Base-by-base conservation (phyloP, 1,139 yeast genomes). In the Zygoascus sp. region DNA sequence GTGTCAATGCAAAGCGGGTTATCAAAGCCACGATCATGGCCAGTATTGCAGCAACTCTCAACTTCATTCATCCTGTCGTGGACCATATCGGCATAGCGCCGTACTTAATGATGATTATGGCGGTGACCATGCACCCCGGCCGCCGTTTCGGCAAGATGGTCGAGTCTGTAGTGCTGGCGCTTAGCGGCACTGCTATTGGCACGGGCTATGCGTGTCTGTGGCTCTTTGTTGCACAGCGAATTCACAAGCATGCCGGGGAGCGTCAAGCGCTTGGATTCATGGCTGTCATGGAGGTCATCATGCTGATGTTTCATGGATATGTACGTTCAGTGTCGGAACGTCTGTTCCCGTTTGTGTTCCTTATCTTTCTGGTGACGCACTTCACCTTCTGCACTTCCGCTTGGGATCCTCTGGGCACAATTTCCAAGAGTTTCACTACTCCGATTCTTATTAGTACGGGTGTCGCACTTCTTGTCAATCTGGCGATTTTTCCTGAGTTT, bases 61-160 rank as follows among this genome's bases (percentile, higher is more conserved):
- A 44, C 37, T 39, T 52, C 32, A 52, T 48, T 6, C 40, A 41
- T 17, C 38, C 47, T 2, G 40, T 50, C n/a, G 42, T 37, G 27
- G 30, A 36, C 16, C 42, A 25, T 8, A 25, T 35, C 5, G 45
- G 45, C 16, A 20, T 6, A 8, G 45, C 45, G 11, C 35, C 40
- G 5, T 71, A 73, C 13, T 65, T 75, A 66, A 56, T 72, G 22
- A 72, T 75, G 0, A 53, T 75, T 37, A 65, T 72, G 2, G 67
- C 76, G 1, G 77, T 73, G 13, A 71, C 72, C 54, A 69, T 72
- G 27, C 76, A 74, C 54, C 77, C 77, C 1, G 78, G 77, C 0
- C 63, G 77, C 49, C 63, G 79, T 40, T 63, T 72, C 1, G 75
- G 78, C 27, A 69, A 74, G 9, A 73, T 74, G 60, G 63, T 75